These are phyloP conservation scores for Camelina laxa DNA, from an alignment of 345 rosid genomes.

Conservation along the genomic window DNA sequence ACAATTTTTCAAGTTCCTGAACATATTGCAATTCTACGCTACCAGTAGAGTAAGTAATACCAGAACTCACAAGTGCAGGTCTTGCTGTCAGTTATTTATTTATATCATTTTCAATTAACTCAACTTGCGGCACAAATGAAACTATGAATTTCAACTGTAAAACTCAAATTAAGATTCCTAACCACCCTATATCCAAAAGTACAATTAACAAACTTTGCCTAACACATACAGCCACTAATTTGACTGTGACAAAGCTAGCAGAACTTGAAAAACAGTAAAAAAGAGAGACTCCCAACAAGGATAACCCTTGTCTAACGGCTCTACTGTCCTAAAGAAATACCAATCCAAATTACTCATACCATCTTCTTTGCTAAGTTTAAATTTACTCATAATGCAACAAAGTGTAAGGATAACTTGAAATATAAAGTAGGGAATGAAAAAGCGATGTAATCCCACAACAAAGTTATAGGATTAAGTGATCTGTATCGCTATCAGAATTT, in stretches of 20 bases:
- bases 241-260: not conserved
- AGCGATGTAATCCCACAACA: not conserved
- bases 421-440: not conserved
- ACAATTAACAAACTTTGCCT: not conserved
- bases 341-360: not conserved
- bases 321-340: not conserved
- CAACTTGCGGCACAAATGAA: not conserved
- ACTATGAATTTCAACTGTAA: not conserved
- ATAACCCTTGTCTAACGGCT: not conserved
- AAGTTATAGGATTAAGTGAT: conserved; percentile 10
- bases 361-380: not conserved
- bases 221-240: conserved; percentile 4
- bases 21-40: not conserved
- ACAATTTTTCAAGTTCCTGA: not conserved
- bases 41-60: not conserved
- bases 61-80: not conserved
- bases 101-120: conserved; percentile 1
- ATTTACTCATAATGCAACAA: not conserved
- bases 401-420: not conserved
- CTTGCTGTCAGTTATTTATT: not conserved
- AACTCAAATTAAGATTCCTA: not conserved
- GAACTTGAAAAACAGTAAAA: not conserved
- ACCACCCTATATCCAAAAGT: not conserved
- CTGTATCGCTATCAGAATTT: not conserved
- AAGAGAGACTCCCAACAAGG: conserved; percentile 3